Conservation (phyloP, 345 rosid genomes). For the Citrus trifoliata region DNA sequence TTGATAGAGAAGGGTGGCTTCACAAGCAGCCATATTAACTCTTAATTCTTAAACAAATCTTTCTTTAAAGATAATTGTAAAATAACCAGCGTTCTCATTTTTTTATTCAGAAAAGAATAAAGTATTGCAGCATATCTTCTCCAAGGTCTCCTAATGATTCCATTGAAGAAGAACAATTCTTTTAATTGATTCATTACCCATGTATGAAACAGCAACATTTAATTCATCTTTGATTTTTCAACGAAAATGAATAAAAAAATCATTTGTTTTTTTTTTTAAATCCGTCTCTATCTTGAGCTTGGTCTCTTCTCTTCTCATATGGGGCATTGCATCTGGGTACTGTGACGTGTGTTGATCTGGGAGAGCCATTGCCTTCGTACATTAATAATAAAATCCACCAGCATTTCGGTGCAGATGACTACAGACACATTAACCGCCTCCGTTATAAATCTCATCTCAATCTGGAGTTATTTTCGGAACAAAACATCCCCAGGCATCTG, state of each 20-base stretch:
- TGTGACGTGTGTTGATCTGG: no score
- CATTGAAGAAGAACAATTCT: neutral
- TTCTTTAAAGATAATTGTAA: neutral
- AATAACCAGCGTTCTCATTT: neutral
- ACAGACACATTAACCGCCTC: no score
- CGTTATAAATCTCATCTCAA: neutral
- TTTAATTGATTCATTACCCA: neutral
- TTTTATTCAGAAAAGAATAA: neutral
- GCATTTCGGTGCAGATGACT: neutral
- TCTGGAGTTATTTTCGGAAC: neutral
- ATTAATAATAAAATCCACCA: neutral
- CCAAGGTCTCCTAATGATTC: no score
- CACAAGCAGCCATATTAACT: conserved; percentile 25
- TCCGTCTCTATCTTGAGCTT: neutral
- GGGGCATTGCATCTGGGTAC: neutral
- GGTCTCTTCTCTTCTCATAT: neutral
- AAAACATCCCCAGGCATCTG: neutral
- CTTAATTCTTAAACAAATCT: neutral
- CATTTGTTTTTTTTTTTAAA: neutral
- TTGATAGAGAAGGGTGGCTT: conserved; percentile 56
- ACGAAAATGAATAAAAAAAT: neutral
- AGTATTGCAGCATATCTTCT: no score
- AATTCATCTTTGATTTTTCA: neutral
- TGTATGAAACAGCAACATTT: neutral
- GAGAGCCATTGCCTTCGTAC: no score